phyloP scores from a whole-genome alignment of 2,329 filamentous ascomycete species.

The Penicillium vulpinum region DNA sequence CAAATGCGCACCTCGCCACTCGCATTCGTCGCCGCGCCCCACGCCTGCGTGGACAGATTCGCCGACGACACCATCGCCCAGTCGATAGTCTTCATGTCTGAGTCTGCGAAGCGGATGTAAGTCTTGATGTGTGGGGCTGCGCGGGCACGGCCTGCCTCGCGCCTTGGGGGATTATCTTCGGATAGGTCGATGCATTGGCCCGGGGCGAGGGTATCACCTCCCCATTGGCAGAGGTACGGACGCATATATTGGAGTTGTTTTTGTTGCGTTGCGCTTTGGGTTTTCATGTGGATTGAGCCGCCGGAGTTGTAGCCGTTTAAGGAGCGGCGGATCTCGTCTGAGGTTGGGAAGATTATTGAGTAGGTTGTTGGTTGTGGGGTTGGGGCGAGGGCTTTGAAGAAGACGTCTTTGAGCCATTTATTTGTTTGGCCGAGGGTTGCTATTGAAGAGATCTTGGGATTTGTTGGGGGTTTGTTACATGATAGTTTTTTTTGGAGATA shows the following conservation, averaged over 20 bases:
- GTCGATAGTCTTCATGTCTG: constrained; percentile 57
- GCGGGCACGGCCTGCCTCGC: constrained; percentile 61
- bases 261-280: constrained; percentile 66
- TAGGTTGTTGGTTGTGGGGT: constrained; percentile 48
- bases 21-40: constrained; percentile 66
- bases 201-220: constrained; percentile 52
- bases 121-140: constrained; percentile 90
- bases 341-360: constrained; percentile 77
- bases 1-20: constrained; percentile 67
- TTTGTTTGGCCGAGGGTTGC: constrained; percentile 72
- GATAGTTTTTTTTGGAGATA: constrained; percentile 15
- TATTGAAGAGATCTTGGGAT: constrained; percentile 72
- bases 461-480: constrained; percentile 25
- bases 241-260: constrained; percentile 73
- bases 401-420: constrained; percentile 68
- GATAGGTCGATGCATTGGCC: constrained; percentile 12
- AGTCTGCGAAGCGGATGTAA: constrained; percentile 65
- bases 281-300: constrained; percentile 77
- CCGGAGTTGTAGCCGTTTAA: constrained; percentile 78
- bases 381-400: constrained; percentile 53
- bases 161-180: constrained; percentile 12
- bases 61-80: constrained; percentile 89
- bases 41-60: constrained; percentile 87
- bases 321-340: constrained; percentile 72
- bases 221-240: constrained; percentile 75